Evolutionary conservation across 2,329 filamentous ascomycete genomes (phyloP).

Genomic region (Epicoccum nigrum): DNA sequence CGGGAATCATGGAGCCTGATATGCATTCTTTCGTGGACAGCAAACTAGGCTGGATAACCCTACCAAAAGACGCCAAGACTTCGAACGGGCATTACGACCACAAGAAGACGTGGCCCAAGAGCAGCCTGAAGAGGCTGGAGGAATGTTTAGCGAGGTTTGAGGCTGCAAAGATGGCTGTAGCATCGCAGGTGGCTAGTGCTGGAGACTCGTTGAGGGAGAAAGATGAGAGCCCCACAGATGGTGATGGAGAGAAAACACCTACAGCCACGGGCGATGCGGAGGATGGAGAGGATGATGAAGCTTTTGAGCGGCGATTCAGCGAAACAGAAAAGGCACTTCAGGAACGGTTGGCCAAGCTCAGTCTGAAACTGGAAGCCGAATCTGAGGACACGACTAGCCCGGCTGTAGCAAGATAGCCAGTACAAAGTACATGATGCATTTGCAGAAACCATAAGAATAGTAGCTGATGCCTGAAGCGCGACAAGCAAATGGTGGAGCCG

Average conservation of each 20-base stretch:
- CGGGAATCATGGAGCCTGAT: conserved; percentile 40
- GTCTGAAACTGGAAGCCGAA: conserved; percentile 22
- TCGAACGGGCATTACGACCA: conserved; percentile 17
- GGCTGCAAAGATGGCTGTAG: conserved; percentile 3
- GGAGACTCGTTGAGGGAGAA: neutral
- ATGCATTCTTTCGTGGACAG: conserved; percentile 35
- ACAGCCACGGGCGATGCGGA: conserved; percentile 34
- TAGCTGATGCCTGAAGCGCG: no score
- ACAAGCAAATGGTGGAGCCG: no score
- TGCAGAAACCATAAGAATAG: no score
- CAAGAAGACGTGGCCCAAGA: conserved; percentile 33
- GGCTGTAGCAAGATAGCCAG: no score
- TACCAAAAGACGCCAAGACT: conserved; percentile 33
- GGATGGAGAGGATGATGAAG: conserved; percentile 36
- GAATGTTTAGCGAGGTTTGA: conserved; percentile 18
- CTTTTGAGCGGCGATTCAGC: conserved; percentile 34
- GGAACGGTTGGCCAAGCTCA: conserved; percentile 39
- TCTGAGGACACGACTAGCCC: neutral
- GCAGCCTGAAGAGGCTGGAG: conserved; percentile 35
- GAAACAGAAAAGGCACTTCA: conserved; percentile 38
- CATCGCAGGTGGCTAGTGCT: neutral
- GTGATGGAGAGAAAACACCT: conserved; percentile 40
- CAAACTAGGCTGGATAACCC: conserved; percentile 38
- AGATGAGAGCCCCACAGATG: conserved; percentile 11
- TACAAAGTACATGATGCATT: no score